Conservation (phyloP, 805 yeast genomes). For the Ogataea kodamae region DNA sequence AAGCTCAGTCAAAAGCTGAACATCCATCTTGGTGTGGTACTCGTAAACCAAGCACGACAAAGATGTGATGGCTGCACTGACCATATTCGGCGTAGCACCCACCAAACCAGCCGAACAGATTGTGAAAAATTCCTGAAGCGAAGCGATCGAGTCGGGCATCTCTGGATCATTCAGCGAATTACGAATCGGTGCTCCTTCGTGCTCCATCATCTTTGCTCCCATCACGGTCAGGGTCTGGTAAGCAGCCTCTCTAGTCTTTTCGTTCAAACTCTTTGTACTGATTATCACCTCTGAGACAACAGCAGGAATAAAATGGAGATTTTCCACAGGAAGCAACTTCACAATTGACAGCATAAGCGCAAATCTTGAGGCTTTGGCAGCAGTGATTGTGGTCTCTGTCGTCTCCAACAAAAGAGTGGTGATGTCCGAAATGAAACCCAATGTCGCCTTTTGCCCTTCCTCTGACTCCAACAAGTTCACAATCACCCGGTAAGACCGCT, state of each 20-base stretch:
- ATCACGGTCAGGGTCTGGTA: constrained; percentile 71
- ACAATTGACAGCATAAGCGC: constrained; percentile 61
- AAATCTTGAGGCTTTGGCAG: constrained; percentile 81
- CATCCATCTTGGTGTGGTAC: constrained; percentile 63
- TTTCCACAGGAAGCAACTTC: constrained; percentile 57
- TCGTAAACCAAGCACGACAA: constrained; percentile 83
- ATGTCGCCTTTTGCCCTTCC: constrained; percentile 53
- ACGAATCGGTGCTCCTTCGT: constrained; percentile 58
- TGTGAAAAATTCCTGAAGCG: constrained; percentile 78
- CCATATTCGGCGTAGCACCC: constrained; percentile 92
- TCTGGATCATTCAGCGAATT: constrained; percentile 58
- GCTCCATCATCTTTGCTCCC: constrained; percentile 69
- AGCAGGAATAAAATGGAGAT: constrained; percentile 75
- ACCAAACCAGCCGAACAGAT: constrained; percentile 96
- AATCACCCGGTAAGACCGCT: constrained; percentile 81
- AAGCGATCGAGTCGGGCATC: constrained; percentile 63
- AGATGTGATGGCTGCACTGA: constrained; percentile 93
- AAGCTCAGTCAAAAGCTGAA: constrained; percentile 64
- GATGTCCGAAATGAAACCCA: constrained; percentile 52
- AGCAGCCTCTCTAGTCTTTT: constrained; percentile 81
- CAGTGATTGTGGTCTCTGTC: constrained; percentile 54
- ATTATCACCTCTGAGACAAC: constrained; percentile 83
- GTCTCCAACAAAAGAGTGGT: constrained; percentile 57
- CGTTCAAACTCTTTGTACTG: constrained; percentile 89
- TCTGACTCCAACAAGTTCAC: constrained; percentile 68